Base-by-base conservation (phyloP, 2,329 filamentous ascomycete species). In the Colletotrichum tropicicola region DNA sequence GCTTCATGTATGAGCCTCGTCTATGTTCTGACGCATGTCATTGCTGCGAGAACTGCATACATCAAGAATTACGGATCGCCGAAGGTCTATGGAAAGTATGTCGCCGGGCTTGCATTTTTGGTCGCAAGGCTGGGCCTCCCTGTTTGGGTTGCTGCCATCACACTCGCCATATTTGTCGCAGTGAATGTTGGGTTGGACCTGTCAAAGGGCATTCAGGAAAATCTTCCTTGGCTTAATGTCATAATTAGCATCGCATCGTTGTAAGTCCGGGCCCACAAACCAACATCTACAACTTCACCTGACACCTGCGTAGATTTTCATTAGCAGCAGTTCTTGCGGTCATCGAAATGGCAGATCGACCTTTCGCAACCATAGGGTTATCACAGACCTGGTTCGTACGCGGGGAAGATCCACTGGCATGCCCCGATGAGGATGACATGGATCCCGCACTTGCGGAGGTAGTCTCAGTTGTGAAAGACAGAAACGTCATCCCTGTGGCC, bases 331-430 rank as follows among this genome's bases (percentile, higher is more conserved):
- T 65, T 10, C 61, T 65, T 3, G 49, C 51, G 3, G 57, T 55
- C 6, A 65, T 65, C 21, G 61, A 65, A 13, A 65, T 65, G 57
- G 57, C 57, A 9, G 57, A 65, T 21, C 43, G 61, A 19, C 61
- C 61, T 5, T 65, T 65, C 10, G 61, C 61, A n/a, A 65, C 61
- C 3, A 30, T 65, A 10, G 61, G 57, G 0, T 15, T 65, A 15
- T 65, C 61, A 8, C 61, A 61, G 25, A 0, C 49, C 8, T 61
- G 61, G 61, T 65, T 65, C 23, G 44, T 56, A 6, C 57, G 35
- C 5, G 49, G 49, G 8, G 44, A 61, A 6, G 17, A 61, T 17
- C 28, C 57, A 3, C 13, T 55, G 2, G 25, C 44, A 2, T 23
- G 4, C 2, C 17, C 35, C 2, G 35, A 39, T 3, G 27, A 65